A percentile compares a stretch with the other conserved stretches of the same genome.
Conservation (phyloP, 768 basidiomycete genomes). For the Mrakia gelida region DNA sequence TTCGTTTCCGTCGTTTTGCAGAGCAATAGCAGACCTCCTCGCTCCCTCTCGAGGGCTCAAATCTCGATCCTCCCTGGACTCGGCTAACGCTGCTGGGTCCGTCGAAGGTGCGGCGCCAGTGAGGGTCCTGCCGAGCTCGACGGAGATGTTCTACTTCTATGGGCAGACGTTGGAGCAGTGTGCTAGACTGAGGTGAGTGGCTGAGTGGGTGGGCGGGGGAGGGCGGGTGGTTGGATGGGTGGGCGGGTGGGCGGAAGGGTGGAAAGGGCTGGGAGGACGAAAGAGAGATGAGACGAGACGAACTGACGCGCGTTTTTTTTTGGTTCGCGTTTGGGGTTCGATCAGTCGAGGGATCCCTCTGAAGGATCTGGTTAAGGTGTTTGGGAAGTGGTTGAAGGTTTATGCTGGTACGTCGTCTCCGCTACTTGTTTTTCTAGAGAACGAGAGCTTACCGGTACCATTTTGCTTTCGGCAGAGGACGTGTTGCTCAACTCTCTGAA, state of each 20-base stretch:
- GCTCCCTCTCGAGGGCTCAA: constrained; percentile 65
- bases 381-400: constrained; percentile 88
- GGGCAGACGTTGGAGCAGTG: constrained; percentile 92
- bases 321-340: not conserved
- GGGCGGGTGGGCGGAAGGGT: not conserved
- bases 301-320: not conserved
- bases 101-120: constrained; percentile 50
- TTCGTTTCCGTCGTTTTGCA: constrained; percentile 44
- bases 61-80: constrained; percentile 65
- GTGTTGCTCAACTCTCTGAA: constrained; percentile 71
- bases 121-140: constrained; percentile 82
- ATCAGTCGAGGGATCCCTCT: constrained; percentile 67
- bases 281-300: not conserved
- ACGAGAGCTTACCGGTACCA: not conserved
- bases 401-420: constrained; percentile 66
- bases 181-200: constrained; percentile 62
- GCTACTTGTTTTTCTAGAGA: not conserved
- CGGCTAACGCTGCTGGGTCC: not conserved
- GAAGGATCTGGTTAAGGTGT: constrained; percentile 71
- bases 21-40: constrained; percentile 86
- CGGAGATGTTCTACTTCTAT: constrained; percentile 96
- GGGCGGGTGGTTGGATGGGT: too few species aligned
- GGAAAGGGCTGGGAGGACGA: too few species aligned
- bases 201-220: too few species aligned
- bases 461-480: constrained; percentile 69